These are phyloP conservation scores for Malus sylvestris DNA, from an alignment of 306 rosid species.

Conservation along the genomic window DNA sequence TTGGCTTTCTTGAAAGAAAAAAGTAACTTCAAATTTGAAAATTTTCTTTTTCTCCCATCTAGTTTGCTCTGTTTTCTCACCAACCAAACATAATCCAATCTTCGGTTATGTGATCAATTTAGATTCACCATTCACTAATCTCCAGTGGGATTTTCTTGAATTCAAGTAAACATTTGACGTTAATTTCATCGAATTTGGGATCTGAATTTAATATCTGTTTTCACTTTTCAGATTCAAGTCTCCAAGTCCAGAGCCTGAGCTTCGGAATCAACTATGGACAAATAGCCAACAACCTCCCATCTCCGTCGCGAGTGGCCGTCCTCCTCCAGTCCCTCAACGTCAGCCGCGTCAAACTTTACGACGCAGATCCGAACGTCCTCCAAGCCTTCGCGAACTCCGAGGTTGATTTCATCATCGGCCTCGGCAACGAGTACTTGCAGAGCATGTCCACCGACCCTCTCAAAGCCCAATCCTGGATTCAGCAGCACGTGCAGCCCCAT, in stretches of 20 bases:
- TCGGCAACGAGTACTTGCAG: constrained; percentile 56
- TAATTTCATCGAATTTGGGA: neutral
- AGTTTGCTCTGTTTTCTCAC: neutral
- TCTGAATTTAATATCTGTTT: neutral
- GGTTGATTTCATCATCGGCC: constrained; percentile 62
- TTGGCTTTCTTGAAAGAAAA: neutral
- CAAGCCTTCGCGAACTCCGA: constrained; percentile 52
- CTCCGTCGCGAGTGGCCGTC: constrained; percentile 43
- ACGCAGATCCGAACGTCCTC: constrained; percentile 83
- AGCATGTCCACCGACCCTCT: constrained; percentile 40
- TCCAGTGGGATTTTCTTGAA: neutral
- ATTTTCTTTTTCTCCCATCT: neutral
- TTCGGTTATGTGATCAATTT: constrained; percentile 6
- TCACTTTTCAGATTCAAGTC: constrained; percentile 34
- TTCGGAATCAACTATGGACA: constrained; percentile 89
- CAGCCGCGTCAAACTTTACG: constrained; percentile 72
- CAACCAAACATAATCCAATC: neutral
- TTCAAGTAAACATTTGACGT: neutral
- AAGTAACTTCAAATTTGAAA: neutral
- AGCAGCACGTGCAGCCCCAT: constrained; percentile 44
- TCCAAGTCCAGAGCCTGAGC: constrained; percentile 36
- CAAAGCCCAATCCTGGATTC: constrained; percentile 68
- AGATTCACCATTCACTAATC: neutral
- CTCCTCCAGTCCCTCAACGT: constrained; percentile 61
- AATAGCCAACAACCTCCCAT: constrained; percentile 70